Base-by-base conservation (phyloP, 1,284 basidiomycete species). In the Hypsizygus ulmarius region DNA sequence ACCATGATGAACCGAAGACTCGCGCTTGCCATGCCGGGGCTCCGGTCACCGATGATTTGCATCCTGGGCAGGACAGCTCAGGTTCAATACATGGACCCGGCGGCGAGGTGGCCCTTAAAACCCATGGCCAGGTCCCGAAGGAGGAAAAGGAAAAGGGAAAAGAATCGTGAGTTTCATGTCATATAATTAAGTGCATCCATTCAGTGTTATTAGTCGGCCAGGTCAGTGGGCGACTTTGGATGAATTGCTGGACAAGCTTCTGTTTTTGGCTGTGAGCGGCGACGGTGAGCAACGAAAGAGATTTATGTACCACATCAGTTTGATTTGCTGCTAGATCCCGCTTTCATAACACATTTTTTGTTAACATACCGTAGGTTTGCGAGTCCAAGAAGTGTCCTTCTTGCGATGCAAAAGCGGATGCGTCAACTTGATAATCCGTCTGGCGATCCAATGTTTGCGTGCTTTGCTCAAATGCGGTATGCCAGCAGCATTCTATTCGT, bases 391-490 rank as follows among this genome's bases (percentile, higher is more conserved):
- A 82, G 74, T 48, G 68, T 91, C 11, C 70, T 91, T n/a, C 72
- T 90, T 40, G 84, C 87, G 3, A 89, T 91, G 85, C 87, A 90
- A 64, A 87, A 88, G 59, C 82, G 87, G 38, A 84, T 90, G 77
- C 79, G 85, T 28, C 79, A 85, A 53, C 70, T 91, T 10, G 86
- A 87, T 59, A 77, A 78, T 51, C 77, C 83, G 19, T 75, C 75
- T n/a, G 78, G 80, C 5, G 88, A 90, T 67, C 82, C 84, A 0
- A 85, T 90, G 80, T 87, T 90, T 64, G 82, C 87, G 8, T 85
- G 82, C 59, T 90, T 83, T 66, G 87, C 87, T 9, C 87, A 90
- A 62, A 89, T 90, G 87, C 78, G 82, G 88, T 87, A 55, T 46
- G 68, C 50, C 6, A 39, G 15, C 14, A 39, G 6, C 15, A 15